Base-by-base conservation (phyloP, 768 basidiomycete species). In the Punctularia strigosozonata region DNA sequence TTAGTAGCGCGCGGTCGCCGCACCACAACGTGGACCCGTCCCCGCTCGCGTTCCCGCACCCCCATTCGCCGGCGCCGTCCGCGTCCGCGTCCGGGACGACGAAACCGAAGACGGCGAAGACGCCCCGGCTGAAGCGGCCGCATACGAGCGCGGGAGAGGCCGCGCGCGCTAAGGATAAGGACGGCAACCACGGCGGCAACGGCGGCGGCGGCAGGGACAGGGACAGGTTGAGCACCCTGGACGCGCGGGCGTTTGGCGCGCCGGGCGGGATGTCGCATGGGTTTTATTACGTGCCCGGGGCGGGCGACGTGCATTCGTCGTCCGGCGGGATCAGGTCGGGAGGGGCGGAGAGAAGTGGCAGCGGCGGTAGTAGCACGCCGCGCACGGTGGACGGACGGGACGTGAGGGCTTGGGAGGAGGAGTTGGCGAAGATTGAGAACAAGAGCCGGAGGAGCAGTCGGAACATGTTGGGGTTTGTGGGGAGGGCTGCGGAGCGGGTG, bases 111-210 rank as follows among this genome's bases (percentile, higher is more conserved):
- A 26, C 34, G 50, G 46, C 47, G 37, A 15, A 30, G 41, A 46
- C 41, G 34, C 50, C 43, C 46, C 45, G 47, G 15, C 53, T 40
- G 42, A 60, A 49, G 43, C 60, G 81, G 33, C 81, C 81, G 24
- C 80, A 85, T 51, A 84, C 81, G 18, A 79, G 77, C 42, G 79
- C 78, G n/a, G 80, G 81, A n/a, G n/a, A n/a, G n/a, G n/a, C n/a
- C n/a, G n/a, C n/a, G n/a, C n/a, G n/a, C n/a, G n/a, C n/a, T n/a
- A n/a, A n/a, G n/a, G n/a, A n/a, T n/a, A n/a, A n/a, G n/a, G n/a
- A n/a, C n/a, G n/a, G n/a, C n/a, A n/a, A n/a, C n/a, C n/a, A n/a
- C n/a, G n/a, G n/a, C n/a, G n/a, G n/a, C n/a, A n/a, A n/a, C n/a
- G n/a, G n/a, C n/a, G n/a, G n/a, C n/a, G n/a, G n/a, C n/a, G n/a